Evolutionary conservation across 306 rosid species (phyloP).

Genomic region (Urtica urens): DNA sequence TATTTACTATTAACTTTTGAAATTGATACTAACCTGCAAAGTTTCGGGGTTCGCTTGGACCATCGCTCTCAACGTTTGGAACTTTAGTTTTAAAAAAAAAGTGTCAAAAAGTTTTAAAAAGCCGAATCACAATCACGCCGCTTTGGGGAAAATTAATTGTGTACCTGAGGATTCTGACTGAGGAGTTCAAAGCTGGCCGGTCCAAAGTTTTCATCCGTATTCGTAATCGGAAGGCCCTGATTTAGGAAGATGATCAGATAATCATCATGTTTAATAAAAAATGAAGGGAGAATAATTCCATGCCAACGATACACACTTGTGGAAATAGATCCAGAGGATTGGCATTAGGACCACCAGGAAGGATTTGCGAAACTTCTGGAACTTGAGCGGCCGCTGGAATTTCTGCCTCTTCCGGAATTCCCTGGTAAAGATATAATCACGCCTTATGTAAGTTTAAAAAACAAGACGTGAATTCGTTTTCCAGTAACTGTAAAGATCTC

Average conservation of each 20-base stretch:
- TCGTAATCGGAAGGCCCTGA: conserved; percentile 33
- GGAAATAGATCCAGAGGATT: conserved; percentile 38
- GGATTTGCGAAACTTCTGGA: conserved; percentile 18
- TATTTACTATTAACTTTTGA: too few relatives aligned
- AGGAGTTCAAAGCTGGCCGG: conserved; percentile 33
- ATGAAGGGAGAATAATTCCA: neutral
- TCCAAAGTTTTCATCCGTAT: conserved; percentile 23
- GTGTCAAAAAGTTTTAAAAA: neutral
- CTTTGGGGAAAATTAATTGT: neutral
- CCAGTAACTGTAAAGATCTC: too few relatives aligned
- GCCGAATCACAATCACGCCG: neutral
- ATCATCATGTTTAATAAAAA: neutral
- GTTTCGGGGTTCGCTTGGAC: conserved; percentile 39
- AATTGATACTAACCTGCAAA: conserved; percentile 21
- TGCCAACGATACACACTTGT: conserved; percentile 15
- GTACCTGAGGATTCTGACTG: conserved; percentile 33
- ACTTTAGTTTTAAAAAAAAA: conserved; percentile 18
- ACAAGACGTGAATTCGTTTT: neutral
- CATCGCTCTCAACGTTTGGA: conserved; percentile 36
- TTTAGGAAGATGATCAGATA: conserved; percentile 3
- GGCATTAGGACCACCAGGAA: conserved; percentile 27
- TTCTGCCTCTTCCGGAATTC: conserved; percentile 35
- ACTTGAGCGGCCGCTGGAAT: conserved; percentile 22
- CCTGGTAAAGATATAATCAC: conserved; percentile 18
- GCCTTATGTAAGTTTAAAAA: conserved; percentile 1